Percentiles rank a stretch among this genome's conserved stretches.
Evolutionary conservation across 352 stramenopile genomes (phyloP).

Genomic region (Thalassiosira livingstoniorum): DNA sequence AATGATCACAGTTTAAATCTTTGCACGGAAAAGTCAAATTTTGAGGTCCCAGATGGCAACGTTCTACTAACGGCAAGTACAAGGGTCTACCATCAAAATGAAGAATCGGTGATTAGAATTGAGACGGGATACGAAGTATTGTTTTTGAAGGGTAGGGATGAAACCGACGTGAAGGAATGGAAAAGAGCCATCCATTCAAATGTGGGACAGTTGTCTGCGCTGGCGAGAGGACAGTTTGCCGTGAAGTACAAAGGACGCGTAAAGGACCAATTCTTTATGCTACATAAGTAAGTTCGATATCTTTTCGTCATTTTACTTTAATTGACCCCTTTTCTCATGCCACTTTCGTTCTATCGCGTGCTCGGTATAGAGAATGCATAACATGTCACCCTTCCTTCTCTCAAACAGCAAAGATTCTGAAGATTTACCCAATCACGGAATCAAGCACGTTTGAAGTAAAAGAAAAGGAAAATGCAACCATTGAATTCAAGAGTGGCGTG

Average conservation of each 20-base stretch:
- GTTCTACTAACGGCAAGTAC: constrained; percentile 45
- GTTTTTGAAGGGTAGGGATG: constrained; percentile 43
- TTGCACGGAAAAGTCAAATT: constrained; percentile 46
- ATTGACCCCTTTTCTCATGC: too few relatives aligned
- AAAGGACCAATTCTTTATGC: constrained; percentile 54
- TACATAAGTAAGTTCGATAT: constrained; percentile 51
- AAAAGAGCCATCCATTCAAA: constrained; percentile 48
- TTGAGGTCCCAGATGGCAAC: constrained; percentile 39
- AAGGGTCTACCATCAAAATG: constrained; percentile 44
- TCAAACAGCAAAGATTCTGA: constrained; percentile 38
- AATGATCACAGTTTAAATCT: constrained; percentile 52
- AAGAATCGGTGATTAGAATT: constrained; percentile 50
- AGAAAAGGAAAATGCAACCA: constrained; percentile 35
- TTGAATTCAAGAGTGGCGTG: constrained; percentile 41
- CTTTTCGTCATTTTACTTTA: too few relatives aligned
- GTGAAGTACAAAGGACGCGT: constrained; percentile 45
- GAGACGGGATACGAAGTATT: constrained; percentile 44
- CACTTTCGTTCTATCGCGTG: too few relatives aligned
- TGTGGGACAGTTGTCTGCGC: constrained; percentile 16
- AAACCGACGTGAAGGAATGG: constrained; percentile 46
- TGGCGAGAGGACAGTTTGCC: constrained; percentile 42
- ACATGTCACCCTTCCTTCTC: constrained; percentile 46
- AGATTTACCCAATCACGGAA: constrained; percentile 39
- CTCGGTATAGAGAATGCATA: constrained; percentile 44
- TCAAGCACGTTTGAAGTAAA: constrained; percentile 39